phyloP scores from a whole-genome alignment of 1,139 yeast genomes.

The Geotrichum aggregatum region DNA sequence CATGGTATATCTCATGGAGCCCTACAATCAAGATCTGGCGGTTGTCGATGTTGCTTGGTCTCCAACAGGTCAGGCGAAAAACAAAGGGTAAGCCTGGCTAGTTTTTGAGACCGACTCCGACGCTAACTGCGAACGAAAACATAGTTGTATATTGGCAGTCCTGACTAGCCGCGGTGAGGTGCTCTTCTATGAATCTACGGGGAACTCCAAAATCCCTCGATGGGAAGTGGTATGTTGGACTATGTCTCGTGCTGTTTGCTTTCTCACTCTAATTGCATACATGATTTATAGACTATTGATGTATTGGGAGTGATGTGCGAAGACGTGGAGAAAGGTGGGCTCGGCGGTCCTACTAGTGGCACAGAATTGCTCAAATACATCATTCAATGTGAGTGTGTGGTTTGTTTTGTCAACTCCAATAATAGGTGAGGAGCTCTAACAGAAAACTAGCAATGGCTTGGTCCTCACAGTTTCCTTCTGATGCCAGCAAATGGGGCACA shows the following conservation, averaged over 20 bases:
- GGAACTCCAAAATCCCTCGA: constrained; percentile 5
- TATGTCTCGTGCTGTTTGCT: neutral
- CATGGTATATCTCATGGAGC: constrained; percentile 10
- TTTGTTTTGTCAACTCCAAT: too few relatives aligned
- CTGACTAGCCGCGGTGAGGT: constrained; percentile 18
- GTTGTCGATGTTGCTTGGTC: constrained; percentile 19
- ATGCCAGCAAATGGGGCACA: constrained; percentile 15
- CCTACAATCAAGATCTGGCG: constrained; percentile 14
- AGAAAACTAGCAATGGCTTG: constrained; percentile 13
- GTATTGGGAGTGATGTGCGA: constrained; percentile 4
- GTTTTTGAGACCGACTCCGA: too few relatives aligned
- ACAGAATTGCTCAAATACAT: constrained; percentile 10
- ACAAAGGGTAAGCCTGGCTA: constrained; percentile 17
- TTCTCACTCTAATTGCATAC: neutral
- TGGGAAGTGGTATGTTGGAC: constrained; percentile 18
- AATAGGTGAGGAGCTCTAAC: too few relatives aligned
- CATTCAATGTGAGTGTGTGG: constrained; percentile 12
- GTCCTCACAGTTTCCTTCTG: constrained; percentile 15
- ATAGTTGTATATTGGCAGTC: constrained; percentile 17
- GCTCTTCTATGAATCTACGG: constrained; percentile 15
- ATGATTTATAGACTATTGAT: constrained; percentile 11
- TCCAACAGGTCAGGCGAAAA: constrained; percentile 16
- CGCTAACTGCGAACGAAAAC: neutral
- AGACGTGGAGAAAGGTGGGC: constrained; percentile 7
- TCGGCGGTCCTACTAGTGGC: constrained; percentile 14